These are phyloP conservation scores for Colletotrichum horii DNA, from an alignment of 2,329 filamentous ascomycete genomes.

Conservation along the genomic window DNA sequence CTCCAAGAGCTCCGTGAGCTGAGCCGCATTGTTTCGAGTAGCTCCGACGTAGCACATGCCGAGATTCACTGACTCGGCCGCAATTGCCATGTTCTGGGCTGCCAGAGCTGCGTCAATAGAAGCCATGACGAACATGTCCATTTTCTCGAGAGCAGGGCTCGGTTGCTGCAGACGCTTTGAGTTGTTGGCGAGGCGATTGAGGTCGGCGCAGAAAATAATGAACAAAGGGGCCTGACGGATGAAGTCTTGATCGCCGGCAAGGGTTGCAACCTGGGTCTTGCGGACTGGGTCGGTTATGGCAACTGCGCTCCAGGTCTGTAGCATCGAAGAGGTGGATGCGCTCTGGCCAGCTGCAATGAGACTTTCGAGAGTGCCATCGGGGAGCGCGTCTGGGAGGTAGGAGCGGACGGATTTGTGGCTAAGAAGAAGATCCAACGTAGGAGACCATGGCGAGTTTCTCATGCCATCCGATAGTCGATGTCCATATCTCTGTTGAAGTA, in stretches of 20 bases:
- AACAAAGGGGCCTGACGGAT: conserved; percentile 35
- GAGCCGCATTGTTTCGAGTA: not conserved
- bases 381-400: conserved; percentile 27
- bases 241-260: conserved; percentile 35
- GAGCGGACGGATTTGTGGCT: conserved; percentile 33
- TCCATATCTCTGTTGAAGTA: not conserved
- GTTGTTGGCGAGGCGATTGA: conserved; percentile 31
- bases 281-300: conserved; percentile 29
- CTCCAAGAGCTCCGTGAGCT: not conserved
- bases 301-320: conserved; percentile 38
- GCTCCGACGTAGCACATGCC: not conserved
- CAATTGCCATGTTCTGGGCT: not conserved
- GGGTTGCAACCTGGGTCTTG: conserved; percentile 28
- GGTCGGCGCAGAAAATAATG: conserved; percentile 36
- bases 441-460: not conserved
- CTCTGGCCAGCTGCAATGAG: conserved; percentile 36
- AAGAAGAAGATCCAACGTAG: conserved; percentile 21
- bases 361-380: conserved; percentile 29
- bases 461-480: not conserved
- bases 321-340: conserved; percentile 37
- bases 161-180: conserved; percentile 4
- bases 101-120: not conserved
- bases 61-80: not conserved
- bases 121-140: not conserved
- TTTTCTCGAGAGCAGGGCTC: not conserved